phyloP scores from a whole-genome alignment of 176 grass and related monocot species.

The Hsuehochloa calcarea region DNA sequence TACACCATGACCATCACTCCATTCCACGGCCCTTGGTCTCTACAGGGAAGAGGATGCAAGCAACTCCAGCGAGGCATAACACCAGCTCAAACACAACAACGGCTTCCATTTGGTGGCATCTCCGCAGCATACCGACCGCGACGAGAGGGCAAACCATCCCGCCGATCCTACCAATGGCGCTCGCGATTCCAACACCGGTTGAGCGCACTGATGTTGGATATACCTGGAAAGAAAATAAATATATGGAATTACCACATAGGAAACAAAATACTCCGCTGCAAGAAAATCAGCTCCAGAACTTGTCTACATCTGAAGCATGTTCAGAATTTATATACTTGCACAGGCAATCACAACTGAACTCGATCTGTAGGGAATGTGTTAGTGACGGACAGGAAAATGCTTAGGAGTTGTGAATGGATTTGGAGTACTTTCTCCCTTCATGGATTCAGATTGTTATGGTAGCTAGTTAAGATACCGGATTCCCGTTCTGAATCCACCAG shows the following conservation, averaged over 20 bases:
- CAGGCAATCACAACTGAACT: too few species aligned
- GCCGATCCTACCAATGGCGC: constrained; percentile 63
- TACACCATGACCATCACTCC: constrained; percentile 18
- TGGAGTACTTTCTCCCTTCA: background rate
- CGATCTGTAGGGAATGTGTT: background rate
- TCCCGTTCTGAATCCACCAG: background rate
- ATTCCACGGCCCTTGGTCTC: constrained; percentile 64
- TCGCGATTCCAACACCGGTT: constrained; percentile 62
- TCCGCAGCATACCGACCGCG: constrained; percentile 52
- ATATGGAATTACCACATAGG: background rate
- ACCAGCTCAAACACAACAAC: constrained; percentile 63
- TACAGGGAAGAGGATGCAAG: constrained; percentile 56
- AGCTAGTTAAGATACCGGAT: background rate
- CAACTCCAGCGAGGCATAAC: constrained; percentile 50
- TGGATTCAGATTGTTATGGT: background rate
- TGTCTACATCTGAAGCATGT: background rate
- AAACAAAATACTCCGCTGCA: background rate
- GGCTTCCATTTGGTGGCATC: constrained; percentile 66
- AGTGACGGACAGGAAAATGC: background rate
- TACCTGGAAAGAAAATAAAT: constrained; percentile 34
- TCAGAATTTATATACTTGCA: background rate
- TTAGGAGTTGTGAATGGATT: background rate
- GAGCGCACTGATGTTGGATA: constrained; percentile 69
- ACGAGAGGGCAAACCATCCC: constrained; percentile 69
- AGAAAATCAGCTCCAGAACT: background rate